Percentiles rank a stretch among this genome's conserved stretches.
phyloP scores from a whole-genome alignment of 768 basidiomycete species.

The Xanthoconium purpureum region DNA sequence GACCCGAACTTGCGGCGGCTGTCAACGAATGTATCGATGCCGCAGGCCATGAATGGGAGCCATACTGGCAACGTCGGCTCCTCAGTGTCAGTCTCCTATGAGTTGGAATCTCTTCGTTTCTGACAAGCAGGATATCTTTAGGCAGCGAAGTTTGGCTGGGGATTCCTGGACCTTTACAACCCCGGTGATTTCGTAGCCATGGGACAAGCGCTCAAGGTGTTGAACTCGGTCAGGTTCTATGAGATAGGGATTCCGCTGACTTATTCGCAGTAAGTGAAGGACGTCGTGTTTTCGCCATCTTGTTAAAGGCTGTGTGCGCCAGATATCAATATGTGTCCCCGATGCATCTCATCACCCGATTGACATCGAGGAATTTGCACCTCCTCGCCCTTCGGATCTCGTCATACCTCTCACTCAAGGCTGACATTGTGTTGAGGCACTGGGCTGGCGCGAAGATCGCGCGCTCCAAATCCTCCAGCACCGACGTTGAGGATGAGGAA shows the following conservation, averaged over 20 bases:
- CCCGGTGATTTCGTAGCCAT: slow-evolving; percentile 89
- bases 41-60: slow-evolving; percentile 89
- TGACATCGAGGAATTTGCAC: slow-evolving; percentile 86
- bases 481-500: slow-evolving; percentile 68
- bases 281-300: not conserved
- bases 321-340: slow-evolving; percentile 85
- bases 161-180: slow-evolving; percentile 90
- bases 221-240: slow-evolving; percentile 89
- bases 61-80: slow-evolving; percentile 82
- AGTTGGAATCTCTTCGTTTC: not conserved
- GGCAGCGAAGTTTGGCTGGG: slow-evolving; percentile 97
- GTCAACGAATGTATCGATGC: slow-evolving; percentile 93
- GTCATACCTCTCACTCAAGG: slow-evolving; percentile 74
- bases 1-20: slow-evolving; percentile 79
- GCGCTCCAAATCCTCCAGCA: slow-evolving; percentile 60
- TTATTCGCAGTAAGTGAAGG: slow-evolving; percentile 70
- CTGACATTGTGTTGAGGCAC: slow-evolving; percentile 85
- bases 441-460: slow-evolving; percentile 95
- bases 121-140: slow-evolving; percentile 28
- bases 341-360: slow-evolving; percentile 71
- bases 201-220: slow-evolving; percentile 88
- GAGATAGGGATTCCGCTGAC: slow-evolving; percentile 94
- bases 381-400: slow-evolving; percentile 91
- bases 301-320: slow-evolving; percentile 6
- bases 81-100: slow-evolving; percentile 54